Conservation (phyloP, 1,284 basidiomycete genomes). For the Apiotrichum mycotoxinovorans region DNA sequence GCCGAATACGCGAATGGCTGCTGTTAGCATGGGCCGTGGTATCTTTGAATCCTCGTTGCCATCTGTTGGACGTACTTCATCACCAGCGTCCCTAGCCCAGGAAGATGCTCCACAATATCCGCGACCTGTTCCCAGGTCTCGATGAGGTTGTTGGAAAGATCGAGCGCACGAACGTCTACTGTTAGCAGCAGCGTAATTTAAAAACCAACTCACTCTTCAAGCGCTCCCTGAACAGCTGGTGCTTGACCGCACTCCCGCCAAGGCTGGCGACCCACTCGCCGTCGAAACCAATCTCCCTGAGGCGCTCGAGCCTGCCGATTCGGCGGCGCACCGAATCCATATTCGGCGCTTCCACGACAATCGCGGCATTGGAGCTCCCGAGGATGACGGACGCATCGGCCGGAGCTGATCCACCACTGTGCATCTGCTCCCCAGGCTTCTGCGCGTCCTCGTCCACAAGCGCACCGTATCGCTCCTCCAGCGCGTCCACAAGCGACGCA, state of each 20-base stretch:
- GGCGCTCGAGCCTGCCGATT: constrained; percentile 62
- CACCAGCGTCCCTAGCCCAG: constrained; percentile 62
- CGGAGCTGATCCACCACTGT: no score
- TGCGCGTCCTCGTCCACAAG: neutral
- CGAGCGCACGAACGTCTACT: constrained; percentile 70
- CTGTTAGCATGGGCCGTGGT: constrained; percentile 4
- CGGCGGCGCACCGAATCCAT: constrained; percentile 72
- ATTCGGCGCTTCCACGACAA: constrained; percentile 81
- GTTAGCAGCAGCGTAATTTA: constrained; percentile 14
- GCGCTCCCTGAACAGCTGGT: constrained; percentile 27
- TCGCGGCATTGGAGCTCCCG: constrained; percentile 74
- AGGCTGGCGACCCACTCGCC: constrained; percentile 58
- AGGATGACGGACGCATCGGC: constrained; percentile 56
- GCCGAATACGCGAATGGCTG: constrained; percentile 57
- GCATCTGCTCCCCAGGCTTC: neutral
- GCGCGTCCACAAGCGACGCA: constrained; percentile 67
- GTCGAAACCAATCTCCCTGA: constrained; percentile 76
- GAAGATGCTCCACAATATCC: constrained; percentile 63
- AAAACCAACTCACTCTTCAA: constrained; percentile 24
- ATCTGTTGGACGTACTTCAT: constrained; percentile 62
- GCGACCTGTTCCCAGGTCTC: constrained; percentile 68
- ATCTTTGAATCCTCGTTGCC: neutral
- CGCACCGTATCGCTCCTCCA: constrained; percentile 64
- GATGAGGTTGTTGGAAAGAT: constrained; percentile 76
- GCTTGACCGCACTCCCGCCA: constrained; percentile 52